A percentile compares a stretch with the other conserved stretches of the same genome.
Evolutionary conservation across 768 basidiomycete species (phyloP).

Genomic region (Cubamyces lactineus): DNA sequence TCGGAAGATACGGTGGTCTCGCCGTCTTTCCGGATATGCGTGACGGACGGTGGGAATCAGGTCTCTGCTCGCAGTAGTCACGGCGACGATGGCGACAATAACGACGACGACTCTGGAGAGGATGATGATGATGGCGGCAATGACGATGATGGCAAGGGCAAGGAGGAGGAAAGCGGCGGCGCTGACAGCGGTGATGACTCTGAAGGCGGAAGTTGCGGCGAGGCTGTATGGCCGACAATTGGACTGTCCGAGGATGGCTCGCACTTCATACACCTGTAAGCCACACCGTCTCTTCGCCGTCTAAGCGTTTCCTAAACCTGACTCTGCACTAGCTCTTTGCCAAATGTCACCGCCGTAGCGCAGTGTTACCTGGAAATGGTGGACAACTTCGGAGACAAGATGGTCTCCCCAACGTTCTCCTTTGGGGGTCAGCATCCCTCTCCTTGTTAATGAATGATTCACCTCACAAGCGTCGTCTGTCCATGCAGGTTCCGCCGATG

Average conservation of each 20-base stretch:
- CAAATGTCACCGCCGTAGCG: slow-evolving; percentile 30
- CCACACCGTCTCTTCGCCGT: background rate
- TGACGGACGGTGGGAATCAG: slow-evolving; percentile 1
- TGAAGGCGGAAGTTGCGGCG: slow-evolving; percentile 26
- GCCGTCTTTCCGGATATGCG: slow-evolving; percentile 41
- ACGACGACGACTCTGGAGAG: background rate
- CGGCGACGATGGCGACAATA: background rate
- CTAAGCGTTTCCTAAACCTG: background rate
- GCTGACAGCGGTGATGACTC: background rate
- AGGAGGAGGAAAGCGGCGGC: background rate
- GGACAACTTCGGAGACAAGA: slow-evolving; percentile 33
- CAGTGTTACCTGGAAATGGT: slow-evolving; percentile 36
- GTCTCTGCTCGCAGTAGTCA: background rate
- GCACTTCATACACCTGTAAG: slow-evolving; percentile 33
- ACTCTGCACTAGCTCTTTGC: slow-evolving; percentile 23
- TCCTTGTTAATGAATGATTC: too few species aligned
- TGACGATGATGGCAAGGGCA: background rate
- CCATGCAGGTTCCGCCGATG: background rate
- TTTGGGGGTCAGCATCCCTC: slow-evolving; percentile 32
- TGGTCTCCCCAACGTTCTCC: slow-evolving; percentile 35
- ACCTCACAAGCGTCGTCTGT: background rate
- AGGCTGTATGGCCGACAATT: slow-evolving; percentile 34
- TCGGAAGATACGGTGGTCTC: slow-evolving; percentile 32
- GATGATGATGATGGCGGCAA: slow-evolving; percentile 1
- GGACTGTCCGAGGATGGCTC: slow-evolving; percentile 29